Evolutionary conservation across 75 land plant species (phyloP), one percentile per base, ranked within the genome.

Genomic region (Picea sitchensis): DNA sequence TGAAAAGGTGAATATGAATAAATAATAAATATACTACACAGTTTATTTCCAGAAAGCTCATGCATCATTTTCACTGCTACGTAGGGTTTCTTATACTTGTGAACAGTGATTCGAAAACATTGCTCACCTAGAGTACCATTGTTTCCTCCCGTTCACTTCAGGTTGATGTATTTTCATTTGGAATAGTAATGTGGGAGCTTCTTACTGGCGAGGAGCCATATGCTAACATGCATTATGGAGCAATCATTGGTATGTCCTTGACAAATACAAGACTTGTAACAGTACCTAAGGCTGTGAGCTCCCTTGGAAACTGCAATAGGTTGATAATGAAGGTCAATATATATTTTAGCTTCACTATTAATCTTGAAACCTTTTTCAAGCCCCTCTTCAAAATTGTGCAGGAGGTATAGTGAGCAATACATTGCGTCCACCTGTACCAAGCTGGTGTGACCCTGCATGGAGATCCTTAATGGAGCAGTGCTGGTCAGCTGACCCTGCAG

Each of bases 131-230:
- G 6, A 65, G 7, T 58, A 32, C 12, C n/a, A 7, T 56, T 8
- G 21, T 15, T 47, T 56, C 9, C n/a, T 14, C 26, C 12, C 20
- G 21, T 62, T 71, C 9, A 75, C 56, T 68, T 31, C 88, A 95
- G 98, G 92, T 95, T 75, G 98, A 95, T 90, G 96, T 91, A 26
- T 95, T 90, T 89, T 95, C 98, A 12, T 95, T 95, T 90, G 98
- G 98, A 17, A 91, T 95, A 60, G 91, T 91, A 57, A 91, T 95
- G 98, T 95, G 98, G 98, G 98, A 95, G 80, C 86, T 95, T 63
- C 88, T 91, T 11, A 95, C 98, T 54, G 96, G 96, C 13, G 98
- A 95, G 78, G 96, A 93, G 73, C 95, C 98, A 47, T 95, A 93
- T 78, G 96, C 92, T 11, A 83, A 93, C 61, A 83, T 95, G 90